A percentile compares a stretch with the other conserved stretches of the same genome.
These are phyloP conservation scores for Alternaria incomplexa DNA, from an alignment of 2,329 filamentous ascomycete genomes.

Conservation along the genomic window DNA sequence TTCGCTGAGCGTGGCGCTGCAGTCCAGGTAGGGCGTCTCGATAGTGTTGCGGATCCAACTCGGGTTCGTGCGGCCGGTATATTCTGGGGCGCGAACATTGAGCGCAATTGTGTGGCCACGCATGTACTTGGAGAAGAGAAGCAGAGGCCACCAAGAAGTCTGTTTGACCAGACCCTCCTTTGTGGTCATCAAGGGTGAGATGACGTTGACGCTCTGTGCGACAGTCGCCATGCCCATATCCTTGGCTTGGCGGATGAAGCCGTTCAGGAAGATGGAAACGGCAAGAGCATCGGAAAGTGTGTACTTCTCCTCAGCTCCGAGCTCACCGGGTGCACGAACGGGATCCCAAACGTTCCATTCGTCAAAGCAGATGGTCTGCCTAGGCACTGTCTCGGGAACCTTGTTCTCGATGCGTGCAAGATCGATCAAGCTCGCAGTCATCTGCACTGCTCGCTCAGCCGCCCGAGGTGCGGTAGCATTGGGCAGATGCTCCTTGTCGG, in stretches of 20 bases:
- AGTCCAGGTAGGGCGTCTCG: conserved; percentile 74
- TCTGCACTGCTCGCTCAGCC: conserved; percentile 76
- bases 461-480: conserved; percentile 64
- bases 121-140: conserved; percentile 75
- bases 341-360: conserved; percentile 89
- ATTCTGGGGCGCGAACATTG: conserved; percentile 68
- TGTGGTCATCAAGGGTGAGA: conserved; percentile 76
- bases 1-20: conserved; percentile 65
- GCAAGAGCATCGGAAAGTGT: conserved; percentile 77
- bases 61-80: conserved; percentile 70
- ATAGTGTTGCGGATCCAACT: conserved; percentile 69
- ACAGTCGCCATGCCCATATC: conserved; percentile 80
- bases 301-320: conserved; percentile 73
- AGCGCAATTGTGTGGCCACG: conserved; percentile 71
- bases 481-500: conserved; percentile 53
- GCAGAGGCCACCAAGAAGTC: conserved; percentile 76
- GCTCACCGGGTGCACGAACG: conserved; percentile 70
- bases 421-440: conserved; percentile 72
- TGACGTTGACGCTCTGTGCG: conserved; percentile 79
- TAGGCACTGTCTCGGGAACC: conserved; percentile 64
- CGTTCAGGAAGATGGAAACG: conserved; percentile 77
- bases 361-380: conserved; percentile 78
- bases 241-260: conserved; percentile 74
- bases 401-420: conserved; percentile 73
- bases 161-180: conserved; percentile 69